phyloP scores from a whole-genome alignment of 805 yeast genomes.

The Candida suzukii region DNA sequence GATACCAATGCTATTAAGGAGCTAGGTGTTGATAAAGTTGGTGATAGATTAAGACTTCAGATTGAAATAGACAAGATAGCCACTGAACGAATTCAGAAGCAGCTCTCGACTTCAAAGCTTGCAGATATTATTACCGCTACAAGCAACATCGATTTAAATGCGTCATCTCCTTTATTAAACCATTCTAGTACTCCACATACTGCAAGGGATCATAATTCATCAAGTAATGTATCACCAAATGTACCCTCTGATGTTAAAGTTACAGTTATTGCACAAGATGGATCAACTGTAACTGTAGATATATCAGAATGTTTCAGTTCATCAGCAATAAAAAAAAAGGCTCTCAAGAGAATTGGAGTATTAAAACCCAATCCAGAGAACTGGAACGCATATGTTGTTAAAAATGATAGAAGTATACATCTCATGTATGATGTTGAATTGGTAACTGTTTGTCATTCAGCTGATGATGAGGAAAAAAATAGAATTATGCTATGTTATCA shows the following conservation, averaged over 20 bases:
- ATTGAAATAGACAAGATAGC: constrained; percentile 46
- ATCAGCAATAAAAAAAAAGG: constrained; percentile 64
- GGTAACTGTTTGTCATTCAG: constrained; percentile 75
- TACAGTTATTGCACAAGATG: constrained; percentile 70
- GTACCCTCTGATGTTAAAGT: constrained; percentile 21
- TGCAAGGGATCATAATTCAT: not conserved
- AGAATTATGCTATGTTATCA: constrained; percentile 62
- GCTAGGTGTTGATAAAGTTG: constrained; percentile 68
- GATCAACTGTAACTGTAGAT: constrained; percentile 59
- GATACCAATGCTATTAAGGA: constrained; percentile 63
- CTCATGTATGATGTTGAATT: constrained; percentile 70
- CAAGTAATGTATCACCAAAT: too few species aligned
- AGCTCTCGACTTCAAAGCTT: constrained; percentile 13
- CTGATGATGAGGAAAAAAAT: constrained; percentile 61
- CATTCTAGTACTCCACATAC: not conserved
- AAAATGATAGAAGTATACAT: constrained; percentile 32
- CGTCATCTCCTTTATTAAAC: not conserved
- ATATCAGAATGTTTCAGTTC: constrained; percentile 79
- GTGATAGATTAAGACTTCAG: constrained; percentile 72
- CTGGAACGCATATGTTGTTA: constrained; percentile 59
- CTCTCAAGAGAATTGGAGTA: constrained; percentile 51
- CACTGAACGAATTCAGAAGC: constrained; percentile 19
- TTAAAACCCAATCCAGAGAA: constrained; percentile 32
- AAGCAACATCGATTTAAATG: constrained; percentile 3
- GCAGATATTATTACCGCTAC: constrained; percentile 9